Evolutionary conservation across 208 protist species (phyloP), one percentile per base, ranked within the genome.

Genomic region (Acanthamoeba sp.): DNA sequence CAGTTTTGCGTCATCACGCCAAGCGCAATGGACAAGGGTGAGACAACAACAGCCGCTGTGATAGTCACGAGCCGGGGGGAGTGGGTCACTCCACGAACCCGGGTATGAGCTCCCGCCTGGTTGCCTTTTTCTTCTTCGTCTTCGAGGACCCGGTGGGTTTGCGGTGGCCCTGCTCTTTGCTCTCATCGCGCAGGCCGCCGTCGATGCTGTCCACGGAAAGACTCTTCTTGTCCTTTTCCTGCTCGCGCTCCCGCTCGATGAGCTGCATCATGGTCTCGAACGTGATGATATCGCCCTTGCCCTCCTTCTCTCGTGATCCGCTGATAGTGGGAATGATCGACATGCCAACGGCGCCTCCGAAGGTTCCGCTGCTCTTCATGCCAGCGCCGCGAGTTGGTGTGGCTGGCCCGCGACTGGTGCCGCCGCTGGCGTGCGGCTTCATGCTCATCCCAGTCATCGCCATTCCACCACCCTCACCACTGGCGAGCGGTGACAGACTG

Each of bases 181-280:
- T n/a, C 22, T 91, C 45, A 20, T 48, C 57, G 29, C 29, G 57
- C 42, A 29, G 2, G 29, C 34, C 48, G 22, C n/a, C 4, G 29
- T 45, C 48, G 27, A 32, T 27, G 82, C 82, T 42, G 87, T 69
- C 87, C 0, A 9, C 34, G 22, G 36, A 32, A 38, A 34, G 50
- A 38, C 57, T 76, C 57, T 29, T 1, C 14, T 36, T 12, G 24
- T 76, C 87, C 16, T 92, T 42, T n/a, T 90, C 82, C 40, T 36
- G 22, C 82, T 90, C 82, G n/a, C 82, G 48, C 76, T 90, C 84
- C 12, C 50, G n/a, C 18, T 92, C 87, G 27, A 92, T 92, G 36
- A 92, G 64, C 64, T 92, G 10, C 87, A 92, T 92, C 87, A 92
- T 78, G 24, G 87, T 48, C 64, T 92, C 87, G 42, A 92, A 92